Base-by-base conservation (phyloP, 495 filamentous ascomycete species). In the Podospora comata region DNA sequence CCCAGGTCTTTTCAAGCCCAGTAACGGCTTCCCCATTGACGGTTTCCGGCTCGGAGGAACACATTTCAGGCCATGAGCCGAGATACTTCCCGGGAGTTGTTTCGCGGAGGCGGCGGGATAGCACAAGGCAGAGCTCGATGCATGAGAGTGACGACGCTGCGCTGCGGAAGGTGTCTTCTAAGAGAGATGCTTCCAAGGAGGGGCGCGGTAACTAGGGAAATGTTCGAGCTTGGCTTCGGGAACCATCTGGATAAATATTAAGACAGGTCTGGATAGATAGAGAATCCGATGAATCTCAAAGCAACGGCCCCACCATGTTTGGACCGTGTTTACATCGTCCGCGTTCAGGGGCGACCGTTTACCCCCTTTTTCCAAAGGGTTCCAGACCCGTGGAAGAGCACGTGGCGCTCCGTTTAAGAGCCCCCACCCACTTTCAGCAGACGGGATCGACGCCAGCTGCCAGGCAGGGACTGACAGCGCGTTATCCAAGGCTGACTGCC, bases 11-110 rank as follows among this genome's bases (percentile, higher is more conserved):
- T 11, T 48, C 56, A 28, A 72, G 72, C 68, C 65, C 74, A 0
- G 64, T 72, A 15, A 28, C 65, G 11, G 53, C 72, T 1, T 72
- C 74, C 26, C 67, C 70, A 19, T 13, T 73, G 28, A 44, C 55
- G 62, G 28, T 57, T 57, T 48, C 65, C 26, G 27, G 28, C 18
- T 20, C 66, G 3, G 64, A 78, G 57, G 65, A 70, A 60, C 76
- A 89, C 68, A 79, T 88, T 28, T 83, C 79, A 15, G 80, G 83
- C 0, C 84, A 83, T 26, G 87, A 91, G 73, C 89, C 89, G 48
- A 84, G 86, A 68, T 90, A 91, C 57, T 91, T 91, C 75, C 91
- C 91, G 0, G 90, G 90, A 3, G 83, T 91, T 61, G 83, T 92
- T 26, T 86, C 88, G 72, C 83, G 88, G 63, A 83, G 82, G 53